Percentiles rank a stretch among this genome's conserved stretches.
These are phyloP conservation scores for Aspergillus eucalypticola DNA, from an alignment of 2,329 filamentous ascomycete genomes.

Conservation along the genomic window DNA sequence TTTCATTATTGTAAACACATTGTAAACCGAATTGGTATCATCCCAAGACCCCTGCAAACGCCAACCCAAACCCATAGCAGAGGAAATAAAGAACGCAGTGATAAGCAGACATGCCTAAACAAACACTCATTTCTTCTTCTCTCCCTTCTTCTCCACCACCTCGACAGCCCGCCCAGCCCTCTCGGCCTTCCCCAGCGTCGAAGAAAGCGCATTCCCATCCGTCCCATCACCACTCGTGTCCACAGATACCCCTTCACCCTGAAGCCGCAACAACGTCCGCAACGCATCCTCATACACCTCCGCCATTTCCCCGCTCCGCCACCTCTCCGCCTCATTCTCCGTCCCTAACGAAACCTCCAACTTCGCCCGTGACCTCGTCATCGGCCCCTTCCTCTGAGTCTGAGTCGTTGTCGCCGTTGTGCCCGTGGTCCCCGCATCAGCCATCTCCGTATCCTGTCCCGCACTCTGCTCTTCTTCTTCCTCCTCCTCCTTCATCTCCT, in stretches of 20 bases:
- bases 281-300: constrained; percentile 45
- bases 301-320: constrained; percentile 45
- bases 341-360: constrained; percentile 36
- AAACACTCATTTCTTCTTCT: constrained; percentile 35
- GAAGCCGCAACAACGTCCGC: constrained; percentile 40
- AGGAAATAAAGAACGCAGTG: constrained; percentile 10
- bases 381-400: not conserved
- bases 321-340: constrained; percentile 38
- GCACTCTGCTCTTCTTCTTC: constrained; percentile 1
- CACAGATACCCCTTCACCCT: constrained; percentile 34
- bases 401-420: too few species aligned
- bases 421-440: constrained; percentile 8
- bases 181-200: constrained; percentile 50
- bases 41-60: constrained; percentile 8
- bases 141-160: constrained; percentile 41
- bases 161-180: constrained; percentile 47
- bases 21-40: constrained; percentile 8
- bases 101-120: constrained; percentile 8
- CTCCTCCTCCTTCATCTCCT: constrained; percentile 20
- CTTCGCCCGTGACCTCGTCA: constrained; percentile 26
- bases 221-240: constrained; percentile 23
- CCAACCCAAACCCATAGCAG: constrained; percentile 2
- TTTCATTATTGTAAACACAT: not conserved
- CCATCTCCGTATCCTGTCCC: constrained; percentile 22
- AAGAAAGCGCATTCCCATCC: constrained; percentile 43